Conservation (phyloP, 176 grass and related monocot species). For the Chrysopogon serrulatus region DNA sequence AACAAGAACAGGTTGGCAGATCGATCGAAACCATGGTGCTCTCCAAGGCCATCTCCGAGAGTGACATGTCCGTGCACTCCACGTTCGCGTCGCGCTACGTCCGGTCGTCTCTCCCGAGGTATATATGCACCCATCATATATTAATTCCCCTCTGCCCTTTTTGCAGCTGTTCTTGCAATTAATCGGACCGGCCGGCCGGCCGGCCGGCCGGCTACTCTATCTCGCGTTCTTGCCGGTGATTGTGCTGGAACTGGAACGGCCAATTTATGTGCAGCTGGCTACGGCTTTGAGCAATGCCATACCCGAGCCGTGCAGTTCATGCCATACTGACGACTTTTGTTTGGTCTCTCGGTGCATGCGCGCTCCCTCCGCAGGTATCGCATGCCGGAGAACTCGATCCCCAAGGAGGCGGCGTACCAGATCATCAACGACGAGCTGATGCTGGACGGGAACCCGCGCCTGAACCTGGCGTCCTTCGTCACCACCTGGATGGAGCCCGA, state of each 20-base stretch:
- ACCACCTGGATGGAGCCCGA: slow-evolving; percentile 99
- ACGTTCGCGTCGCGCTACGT: slow-evolving; percentile 96
- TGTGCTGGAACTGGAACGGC: too few relatives aligned
- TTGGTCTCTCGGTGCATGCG: too few relatives aligned
- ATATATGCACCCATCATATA: too few relatives aligned
- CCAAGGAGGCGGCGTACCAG: slow-evolving; percentile 98
- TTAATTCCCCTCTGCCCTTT: background rate
- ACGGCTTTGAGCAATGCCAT: background rate
- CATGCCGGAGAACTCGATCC: slow-evolving; percentile 91
- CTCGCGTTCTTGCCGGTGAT: too few relatives aligned
- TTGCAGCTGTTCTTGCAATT: background rate
- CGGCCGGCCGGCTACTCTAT: background rate
- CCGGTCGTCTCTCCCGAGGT: slow-evolving; percentile 71
- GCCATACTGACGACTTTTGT: too few relatives aligned
- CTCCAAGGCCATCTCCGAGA: slow-evolving; percentile 56
- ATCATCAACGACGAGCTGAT: slow-evolving; percentile 99
- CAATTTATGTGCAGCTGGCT: too few relatives aligned
- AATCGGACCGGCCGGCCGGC: background rate
- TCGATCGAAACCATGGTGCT: too few relatives aligned
- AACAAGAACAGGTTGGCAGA: background rate
- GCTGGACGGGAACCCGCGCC: slow-evolving; percentile 96
- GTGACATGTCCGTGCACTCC: slow-evolving; percentile 76
- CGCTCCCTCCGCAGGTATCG: slow-evolving; percentile 77
- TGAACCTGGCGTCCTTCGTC: slow-evolving; percentile 94
- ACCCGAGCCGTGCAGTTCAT: too few relatives aligned